Evolutionary conservation across 768 basidiomycete species (phyloP).

Genomic region (Lanmaoa rubissima): DNA sequence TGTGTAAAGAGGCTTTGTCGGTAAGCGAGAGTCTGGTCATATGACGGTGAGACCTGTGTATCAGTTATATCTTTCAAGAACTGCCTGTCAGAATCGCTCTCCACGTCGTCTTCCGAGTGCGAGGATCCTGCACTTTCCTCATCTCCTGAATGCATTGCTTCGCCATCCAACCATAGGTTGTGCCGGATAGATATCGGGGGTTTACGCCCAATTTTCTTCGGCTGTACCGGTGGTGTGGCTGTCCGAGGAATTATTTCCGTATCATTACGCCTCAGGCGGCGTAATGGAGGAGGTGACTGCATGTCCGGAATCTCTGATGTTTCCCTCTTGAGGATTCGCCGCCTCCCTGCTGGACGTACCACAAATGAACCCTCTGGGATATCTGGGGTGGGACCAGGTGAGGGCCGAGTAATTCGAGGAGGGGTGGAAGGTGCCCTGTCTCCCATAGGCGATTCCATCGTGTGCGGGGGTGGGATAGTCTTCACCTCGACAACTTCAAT

Average conservation of each 20-base stretch:
- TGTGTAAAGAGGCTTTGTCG: conserved; percentile 74
- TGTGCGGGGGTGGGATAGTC: conserved; percentile 7
- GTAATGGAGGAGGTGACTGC: conserved; percentile 32
- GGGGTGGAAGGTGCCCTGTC: conserved; percentile 38
- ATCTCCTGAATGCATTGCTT: conserved; percentile 79
- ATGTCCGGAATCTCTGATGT: conserved; percentile 25
- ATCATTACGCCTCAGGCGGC: conserved; percentile 27
- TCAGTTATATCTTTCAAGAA: conserved; percentile 64
- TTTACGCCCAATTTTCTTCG: conserved; percentile 23
- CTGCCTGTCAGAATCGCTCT: conserved; percentile 63
- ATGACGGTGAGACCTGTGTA: conserved; percentile 69
- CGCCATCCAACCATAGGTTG: conserved; percentile 59
- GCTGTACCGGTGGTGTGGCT: conserved; percentile 22
- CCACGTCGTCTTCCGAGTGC: conserved; percentile 48
- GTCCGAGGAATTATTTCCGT: conserved; percentile 23
- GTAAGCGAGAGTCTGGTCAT: conserved; percentile 71
- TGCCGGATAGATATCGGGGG: conserved; percentile 35
- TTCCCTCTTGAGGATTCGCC: conserved; percentile 14
- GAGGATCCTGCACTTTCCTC: conserved; percentile 67
- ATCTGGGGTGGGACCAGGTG: conserved; percentile 19
- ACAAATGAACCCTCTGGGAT: conserved; percentile 45
- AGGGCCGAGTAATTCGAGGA: conserved; percentile 21
- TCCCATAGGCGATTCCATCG: conserved; percentile 4
- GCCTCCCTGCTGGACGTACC: conserved; percentile 40
- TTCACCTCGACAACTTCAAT: conserved; percentile 24